Base-by-base conservation (phyloP, 495 filamentous ascomycete genomes). In the Physcia stellaris region DNA sequence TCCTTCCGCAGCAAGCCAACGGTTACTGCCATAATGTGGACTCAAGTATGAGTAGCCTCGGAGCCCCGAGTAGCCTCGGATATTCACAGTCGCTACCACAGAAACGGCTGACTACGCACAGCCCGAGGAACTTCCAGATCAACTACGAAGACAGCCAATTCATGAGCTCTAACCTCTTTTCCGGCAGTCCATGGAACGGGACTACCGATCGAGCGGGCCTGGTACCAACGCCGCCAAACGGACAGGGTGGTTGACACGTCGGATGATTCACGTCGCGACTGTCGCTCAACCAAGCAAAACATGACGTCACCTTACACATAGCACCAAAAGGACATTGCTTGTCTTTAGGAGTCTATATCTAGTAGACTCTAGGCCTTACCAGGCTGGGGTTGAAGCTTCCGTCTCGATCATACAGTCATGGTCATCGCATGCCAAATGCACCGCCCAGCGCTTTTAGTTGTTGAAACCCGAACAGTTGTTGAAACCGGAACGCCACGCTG, bases 211-310 rank as follows among this genome's bases (percentile, higher is more conserved):
- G 18, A 7, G 20, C 6, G 15, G 35, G 21, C 17, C 22, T 29
- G 16, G 45, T 32, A 2, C 16, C 19, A 32, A 68, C 58, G 21
- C 61, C 66, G 12, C 63, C 58, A 16, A 66, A 59, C 35, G 67
- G 63, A 19, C 66, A 71, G 37, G 62, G 59, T 26, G 64, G 20
- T n/a, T n/a, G n/a, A n/a, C n/a, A n/a, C n/a, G n/a, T n/a, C n/a
- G n/a, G n/a, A n/a, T n/a, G n/a, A n/a, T n/a, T n/a, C n/a, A n/a
- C n/a, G n/a, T n/a, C n/a, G n/a, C n/a, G n/a, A n/a, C n/a, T n/a
- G n/a, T n/a, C n/a, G n/a, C n/a, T n/a, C n/a, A n/a, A n/a, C n/a
- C n/a, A n/a, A n/a, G n/a, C n/a, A n/a, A n/a, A n/a, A n/a, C n/a
- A n/a, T n/a, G n/a, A n/a, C n/a, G n/a, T n/a, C n/a, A n/a, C n/a